phyloP scores from a whole-genome alignment of 2,329 filamentous ascomycete genomes.

The Alternaria incomplexa region DNA sequence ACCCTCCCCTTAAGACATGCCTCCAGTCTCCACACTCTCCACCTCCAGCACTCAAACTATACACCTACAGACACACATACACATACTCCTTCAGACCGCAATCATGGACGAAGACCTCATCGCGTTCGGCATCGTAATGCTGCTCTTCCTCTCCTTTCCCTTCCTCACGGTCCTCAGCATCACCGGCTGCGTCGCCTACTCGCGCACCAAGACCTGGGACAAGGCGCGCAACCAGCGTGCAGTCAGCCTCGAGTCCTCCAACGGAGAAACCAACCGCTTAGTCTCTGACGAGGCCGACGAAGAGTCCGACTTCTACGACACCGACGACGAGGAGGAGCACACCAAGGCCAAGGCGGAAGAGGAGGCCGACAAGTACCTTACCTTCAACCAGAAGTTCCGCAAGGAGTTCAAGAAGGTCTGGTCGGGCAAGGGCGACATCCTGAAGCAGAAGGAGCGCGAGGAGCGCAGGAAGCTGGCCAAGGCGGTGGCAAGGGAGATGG shows the following conservation, averaged over 20 bases:
- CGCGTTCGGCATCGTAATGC: conserved; percentile 30
- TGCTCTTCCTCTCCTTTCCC: conserved; percentile 33
- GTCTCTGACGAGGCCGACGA: conserved; percentile 16
- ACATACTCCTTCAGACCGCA: neutral
- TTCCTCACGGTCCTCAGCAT: conserved; percentile 29
- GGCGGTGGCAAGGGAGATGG: conserved; percentile 39
- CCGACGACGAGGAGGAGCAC: conserved; percentile 38
- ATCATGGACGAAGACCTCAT: conserved; percentile 40
- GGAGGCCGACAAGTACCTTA: conserved; percentile 32
- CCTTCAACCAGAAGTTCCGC: conserved; percentile 39
- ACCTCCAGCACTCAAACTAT: neutral
- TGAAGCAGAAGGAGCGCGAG: conserved; percentile 39
- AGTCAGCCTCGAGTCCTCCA: conserved; percentile 29
- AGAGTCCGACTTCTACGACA: conserved; percentile 37
- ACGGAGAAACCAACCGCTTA: conserved; percentile 20
- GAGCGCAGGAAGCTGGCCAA: conserved; percentile 41
- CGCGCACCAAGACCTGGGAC: conserved; percentile 42
- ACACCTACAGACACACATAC: neutral
- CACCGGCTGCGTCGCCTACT: conserved; percentile 34
- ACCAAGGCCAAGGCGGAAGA: conserved; percentile 39
- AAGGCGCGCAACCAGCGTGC: conserved; percentile 31
- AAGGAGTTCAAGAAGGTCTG: conserved; percentile 41
- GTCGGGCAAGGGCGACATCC: conserved; percentile 32
- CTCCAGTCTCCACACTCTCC: neutral
- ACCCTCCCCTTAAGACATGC: neutral